Evolutionary conservation across 768 basidiomycete species (phyloP).

Genomic region (Boletus sp.): DNA sequence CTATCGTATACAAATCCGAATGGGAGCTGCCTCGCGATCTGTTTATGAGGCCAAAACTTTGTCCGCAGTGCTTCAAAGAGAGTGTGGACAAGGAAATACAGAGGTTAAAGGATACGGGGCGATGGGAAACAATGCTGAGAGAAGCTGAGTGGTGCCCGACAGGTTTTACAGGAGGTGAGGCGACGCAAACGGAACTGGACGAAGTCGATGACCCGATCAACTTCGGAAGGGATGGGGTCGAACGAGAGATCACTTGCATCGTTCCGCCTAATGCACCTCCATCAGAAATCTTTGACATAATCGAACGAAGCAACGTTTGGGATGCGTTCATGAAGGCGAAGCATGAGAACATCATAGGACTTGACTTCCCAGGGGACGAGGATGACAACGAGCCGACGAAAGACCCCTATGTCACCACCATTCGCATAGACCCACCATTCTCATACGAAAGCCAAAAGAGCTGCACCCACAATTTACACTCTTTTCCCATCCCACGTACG

Average conservation of each 20-base stretch:
- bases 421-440: conserved; percentile 18
- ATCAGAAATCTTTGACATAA: neutral
- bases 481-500: conserved; percentile 22
- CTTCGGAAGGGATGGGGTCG: conserved; percentile 9
- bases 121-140: conserved; percentile 20
- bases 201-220: neutral
- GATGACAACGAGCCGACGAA: neutral
- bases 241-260: conserved; percentile 15
- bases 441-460: conserved; percentile 8
- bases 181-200: neutral
- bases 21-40: conserved; percentile 50
- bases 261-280: neutral
- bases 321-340: neutral
- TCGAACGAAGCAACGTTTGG: neutral
- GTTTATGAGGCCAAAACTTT: conserved; percentile 36
- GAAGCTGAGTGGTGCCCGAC: conserved; percentile 7
- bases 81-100: conserved; percentile 25
- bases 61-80: conserved; percentile 37
- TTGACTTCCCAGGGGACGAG: neutral
- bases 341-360: neutral
- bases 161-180: neutral
- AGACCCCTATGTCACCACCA: neutral
- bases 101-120: conserved; percentile 22
- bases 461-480: conserved; percentile 1
- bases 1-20: conserved; percentile 48